phyloP scores from a whole-genome alignment of 2,329 filamentous ascomycete species.

The Neonectria ditissima region DNA sequence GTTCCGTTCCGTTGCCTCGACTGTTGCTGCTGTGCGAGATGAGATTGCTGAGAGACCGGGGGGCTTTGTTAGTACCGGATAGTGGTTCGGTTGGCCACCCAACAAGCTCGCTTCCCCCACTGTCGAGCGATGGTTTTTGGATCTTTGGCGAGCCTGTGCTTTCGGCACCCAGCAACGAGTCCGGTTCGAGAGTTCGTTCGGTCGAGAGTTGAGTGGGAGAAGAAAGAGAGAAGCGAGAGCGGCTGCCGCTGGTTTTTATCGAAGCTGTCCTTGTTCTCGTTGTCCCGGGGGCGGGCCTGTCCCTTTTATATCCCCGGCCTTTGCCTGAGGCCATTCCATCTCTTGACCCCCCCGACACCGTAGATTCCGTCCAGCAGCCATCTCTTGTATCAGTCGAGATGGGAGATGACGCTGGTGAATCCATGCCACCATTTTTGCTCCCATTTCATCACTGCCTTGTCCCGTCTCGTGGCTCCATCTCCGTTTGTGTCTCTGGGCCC shows the following conservation, averaged over 20 bases:
- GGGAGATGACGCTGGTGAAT: slow-evolving; percentile 16
- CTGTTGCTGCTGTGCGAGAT: background rate
- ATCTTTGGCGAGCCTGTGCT: slow-evolving; percentile 35
- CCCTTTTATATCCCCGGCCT: slow-evolving; percentile 44
- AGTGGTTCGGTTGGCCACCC: slow-evolving; percentile 38
- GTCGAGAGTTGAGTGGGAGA: slow-evolving; percentile 20
- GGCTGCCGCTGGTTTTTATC: slow-evolving; percentile 21
- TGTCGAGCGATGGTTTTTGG: slow-evolving; percentile 32
- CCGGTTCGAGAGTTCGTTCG: slow-evolving; percentile 32
- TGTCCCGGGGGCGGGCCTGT: slow-evolving; percentile 35
- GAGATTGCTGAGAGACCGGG: slow-evolving; percentile 22
- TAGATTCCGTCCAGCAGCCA: background rate
- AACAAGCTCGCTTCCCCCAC: slow-evolving; percentile 27
- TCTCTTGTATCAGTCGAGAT: slow-evolving; percentile 14
- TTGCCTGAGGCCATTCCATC: slow-evolving; percentile 38
- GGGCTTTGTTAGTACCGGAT: background rate
- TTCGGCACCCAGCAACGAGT: slow-evolving; percentile 38
- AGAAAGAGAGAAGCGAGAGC: slow-evolving; percentile 19
- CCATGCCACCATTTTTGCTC: slow-evolving; percentile 5
- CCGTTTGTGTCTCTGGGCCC: background rate
- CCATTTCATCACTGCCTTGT: slow-evolving; percentile 17
- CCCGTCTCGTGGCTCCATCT: slow-evolving; percentile 25
- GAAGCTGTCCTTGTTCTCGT: slow-evolving; percentile 29
- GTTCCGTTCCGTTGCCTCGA: too few relatives aligned
- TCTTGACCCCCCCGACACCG: background rate